Evolutionary conservation across 768 basidiomycete genomes (phyloP).

Genomic region (Tylopilus sp.): DNA sequence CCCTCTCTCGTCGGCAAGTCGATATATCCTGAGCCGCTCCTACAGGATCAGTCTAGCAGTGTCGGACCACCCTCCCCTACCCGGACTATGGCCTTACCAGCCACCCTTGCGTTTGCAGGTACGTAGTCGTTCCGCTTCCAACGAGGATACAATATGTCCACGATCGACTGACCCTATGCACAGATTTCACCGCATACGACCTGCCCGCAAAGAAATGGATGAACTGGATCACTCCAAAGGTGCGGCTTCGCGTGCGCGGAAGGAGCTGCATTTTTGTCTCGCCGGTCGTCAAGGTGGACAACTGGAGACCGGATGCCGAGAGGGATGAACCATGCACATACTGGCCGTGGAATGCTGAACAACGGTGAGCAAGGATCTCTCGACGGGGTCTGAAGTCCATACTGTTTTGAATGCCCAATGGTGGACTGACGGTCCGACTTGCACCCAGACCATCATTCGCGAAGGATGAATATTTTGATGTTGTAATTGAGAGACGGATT

Average conservation of each 20-base stretch:
- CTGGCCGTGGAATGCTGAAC: background rate
- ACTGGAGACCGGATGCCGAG: background rate
- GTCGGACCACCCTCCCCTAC: background rate
- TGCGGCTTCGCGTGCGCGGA: background rate
- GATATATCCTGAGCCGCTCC: background rate
- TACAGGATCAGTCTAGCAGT: background rate
- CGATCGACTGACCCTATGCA: background rate
- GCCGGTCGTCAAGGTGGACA: background rate
- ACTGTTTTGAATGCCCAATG: background rate
- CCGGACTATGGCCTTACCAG: background rate
- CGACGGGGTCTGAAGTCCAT: background rate
- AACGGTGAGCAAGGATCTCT: background rate
- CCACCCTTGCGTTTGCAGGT: conserved; percentile 3
- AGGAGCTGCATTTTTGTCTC: conserved; percentile 7
- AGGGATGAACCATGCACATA: background rate
- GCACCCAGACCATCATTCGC: conserved; percentile 2
- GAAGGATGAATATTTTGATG: conserved; percentile 3
- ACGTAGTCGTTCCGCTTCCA: background rate
- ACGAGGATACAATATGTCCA: background rate
- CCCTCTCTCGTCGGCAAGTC: background rate
- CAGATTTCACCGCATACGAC: conserved; percentile 12
- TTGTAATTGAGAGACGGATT: conserved; percentile 5
- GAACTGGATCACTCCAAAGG: conserved; percentile 3
- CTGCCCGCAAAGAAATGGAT: conserved; percentile 10
- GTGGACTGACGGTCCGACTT: background rate